Conservation (phyloP, 2,329 filamentous ascomycete genomes). For the Aspergillus flavus region DNA sequence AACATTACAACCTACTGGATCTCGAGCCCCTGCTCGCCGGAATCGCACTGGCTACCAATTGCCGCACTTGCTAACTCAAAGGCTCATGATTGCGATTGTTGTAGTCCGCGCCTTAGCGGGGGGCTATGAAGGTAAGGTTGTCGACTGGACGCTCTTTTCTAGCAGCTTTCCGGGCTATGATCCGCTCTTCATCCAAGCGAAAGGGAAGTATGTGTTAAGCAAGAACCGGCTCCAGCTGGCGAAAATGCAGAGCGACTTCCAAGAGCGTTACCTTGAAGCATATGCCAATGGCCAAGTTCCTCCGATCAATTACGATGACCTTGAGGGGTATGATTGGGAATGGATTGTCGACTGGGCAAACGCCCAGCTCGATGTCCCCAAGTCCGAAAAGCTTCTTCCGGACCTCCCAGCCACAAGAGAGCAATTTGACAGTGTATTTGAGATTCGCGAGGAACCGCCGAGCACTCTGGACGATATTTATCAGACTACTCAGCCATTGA, state of each 20-base stretch:
- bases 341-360: constrained; percentile 51
- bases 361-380: constrained; percentile 43
- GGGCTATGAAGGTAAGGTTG: constrained; percentile 42
- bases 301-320: constrained; percentile 46
- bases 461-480: constrained; percentile 40
- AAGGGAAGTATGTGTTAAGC: constrained; percentile 40
- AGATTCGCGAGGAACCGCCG: constrained; percentile 40
- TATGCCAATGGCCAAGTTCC: constrained; percentile 48
- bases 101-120: constrained; percentile 50
- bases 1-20: constrained; percentile 7
- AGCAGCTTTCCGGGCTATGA: constrained; percentile 45
- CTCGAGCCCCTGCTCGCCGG: constrained; percentile 24
- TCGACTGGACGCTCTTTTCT: constrained; percentile 51
- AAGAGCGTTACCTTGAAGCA: constrained; percentile 48
- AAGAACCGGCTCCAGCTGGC: constrained; percentile 44
- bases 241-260: constrained; percentile 51
- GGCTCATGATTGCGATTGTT: constrained; percentile 46
- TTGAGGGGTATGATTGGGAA: constrained; percentile 50
- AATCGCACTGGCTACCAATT: constrained; percentile 27
- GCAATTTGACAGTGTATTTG: constrained; percentile 46
- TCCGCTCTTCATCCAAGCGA: constrained; percentile 39
- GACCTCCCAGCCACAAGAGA: constrained; percentile 48
- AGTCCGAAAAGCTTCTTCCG: constrained; percentile 40
- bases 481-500: constrained; percentile 32
- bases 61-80: constrained; percentile 33